phyloP scores from a whole-genome alignment of 2,329 filamentous ascomycete species.

The Colletotrichum sp. region DNA sequence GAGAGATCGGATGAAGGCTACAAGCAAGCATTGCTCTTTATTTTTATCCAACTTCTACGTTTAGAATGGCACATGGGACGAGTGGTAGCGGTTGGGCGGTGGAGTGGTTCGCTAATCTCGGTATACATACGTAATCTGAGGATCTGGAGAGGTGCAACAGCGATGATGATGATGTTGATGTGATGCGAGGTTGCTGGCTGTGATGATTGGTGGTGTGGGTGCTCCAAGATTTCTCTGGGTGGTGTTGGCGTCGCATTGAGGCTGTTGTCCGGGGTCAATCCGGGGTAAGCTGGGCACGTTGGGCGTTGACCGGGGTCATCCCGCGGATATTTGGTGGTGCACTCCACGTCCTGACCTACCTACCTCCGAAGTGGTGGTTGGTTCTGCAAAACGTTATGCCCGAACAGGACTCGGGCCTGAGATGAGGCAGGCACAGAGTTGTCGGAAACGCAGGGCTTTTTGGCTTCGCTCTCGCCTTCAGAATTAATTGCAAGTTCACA shows the following conservation, averaged over 20 bases:
- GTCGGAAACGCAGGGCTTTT: not conserved
- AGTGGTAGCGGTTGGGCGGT: no score
- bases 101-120: not conserved
- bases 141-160: not conserved
- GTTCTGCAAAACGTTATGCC: not conserved
- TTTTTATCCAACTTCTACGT: not conserved
- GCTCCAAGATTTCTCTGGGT: not conserved
- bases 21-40: not conserved
- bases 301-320: not conserved
- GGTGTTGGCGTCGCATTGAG: not conserved
- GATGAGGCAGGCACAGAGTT: not conserved
- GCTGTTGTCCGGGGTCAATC: not conserved
- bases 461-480: not conserved
- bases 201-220: not conserved
- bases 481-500: not conserved
- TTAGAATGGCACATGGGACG: not conserved
- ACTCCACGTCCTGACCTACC: not conserved
- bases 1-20: not conserved
- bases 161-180: not conserved
- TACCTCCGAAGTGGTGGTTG: not conserved
- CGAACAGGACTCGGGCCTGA: not conserved
- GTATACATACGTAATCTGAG: not conserved
- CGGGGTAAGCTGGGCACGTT: not conserved
- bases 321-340: not conserved
- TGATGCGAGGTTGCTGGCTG: not conserved